Conservation (phyloP, 225 moss, liverwort and hornwort species). For the Bryoerythrophyllum caledonicum region DNA sequence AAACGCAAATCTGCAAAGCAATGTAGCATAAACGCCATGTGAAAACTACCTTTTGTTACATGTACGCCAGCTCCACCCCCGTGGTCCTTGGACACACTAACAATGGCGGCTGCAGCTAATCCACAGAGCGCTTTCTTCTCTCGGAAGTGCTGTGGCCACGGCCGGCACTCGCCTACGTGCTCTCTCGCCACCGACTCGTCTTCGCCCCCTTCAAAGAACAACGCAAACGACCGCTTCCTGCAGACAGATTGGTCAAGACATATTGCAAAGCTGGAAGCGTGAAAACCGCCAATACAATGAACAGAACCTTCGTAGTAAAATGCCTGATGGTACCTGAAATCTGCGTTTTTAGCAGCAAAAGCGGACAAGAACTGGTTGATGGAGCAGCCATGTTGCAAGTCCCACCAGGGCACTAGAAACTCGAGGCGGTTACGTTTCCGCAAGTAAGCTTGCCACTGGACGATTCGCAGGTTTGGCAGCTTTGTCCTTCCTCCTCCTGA, state of each 20-base stretch:
- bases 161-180: conserved; percentile 54
- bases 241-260: background rate
- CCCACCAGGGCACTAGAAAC: conserved; percentile 71
- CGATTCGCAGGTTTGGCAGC: conserved; percentile 43
- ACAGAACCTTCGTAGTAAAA: too few relatives aligned
- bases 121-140: conserved; percentile 58
- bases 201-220: conserved; percentile 54
- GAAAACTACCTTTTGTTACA: conserved; percentile 1
- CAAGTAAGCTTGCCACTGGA: conserved; percentile 62
- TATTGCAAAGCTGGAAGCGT: too few relatives aligned
- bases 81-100: conserved; percentile 18
- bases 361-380: conserved; percentile 63
- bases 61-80: background rate
- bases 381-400: conserved; percentile 63
- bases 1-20: background rate
- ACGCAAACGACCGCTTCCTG: conserved; percentile 61
- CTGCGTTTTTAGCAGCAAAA: conserved; percentile 62
- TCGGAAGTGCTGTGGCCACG: conserved; percentile 58
- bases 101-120: conserved; percentile 59
- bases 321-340: conserved; percentile 40
- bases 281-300: too few relatives aligned
- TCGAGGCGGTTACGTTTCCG: conserved; percentile 54
- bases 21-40: too few relatives aligned
- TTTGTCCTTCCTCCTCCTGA: conserved; percentile 53
- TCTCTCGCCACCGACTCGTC: conserved; percentile 50